Evolutionary conservation across 2,329 filamentous ascomycete species (phyloP).

Genomic region (Colletotrichum phormii): DNA sequence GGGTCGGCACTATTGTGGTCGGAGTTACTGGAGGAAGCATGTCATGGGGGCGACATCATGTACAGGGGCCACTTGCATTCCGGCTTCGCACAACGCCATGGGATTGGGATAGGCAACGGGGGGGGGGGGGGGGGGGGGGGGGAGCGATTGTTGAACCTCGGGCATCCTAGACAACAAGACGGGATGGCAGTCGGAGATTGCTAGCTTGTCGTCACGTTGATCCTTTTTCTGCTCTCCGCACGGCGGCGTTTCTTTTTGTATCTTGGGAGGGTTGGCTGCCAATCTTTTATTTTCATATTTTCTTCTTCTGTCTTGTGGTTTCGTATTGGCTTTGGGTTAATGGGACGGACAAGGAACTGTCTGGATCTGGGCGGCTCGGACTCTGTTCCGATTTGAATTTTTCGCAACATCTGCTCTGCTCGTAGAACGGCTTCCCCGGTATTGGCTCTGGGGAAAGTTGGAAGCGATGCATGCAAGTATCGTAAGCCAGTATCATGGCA

Average conservation of each 20-base stretch:
- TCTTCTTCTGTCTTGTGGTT: background rate
- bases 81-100: background rate
- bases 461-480: background rate
- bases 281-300: background rate
- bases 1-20: background rate
- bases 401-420: constrained; percentile 10
- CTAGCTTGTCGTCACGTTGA: background rate
- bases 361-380: constrained; percentile 28
- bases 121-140: no score
- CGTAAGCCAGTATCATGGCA: background rate
- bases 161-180: background rate
- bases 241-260: constrained; percentile 17
- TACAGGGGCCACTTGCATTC: constrained; percentile 14
- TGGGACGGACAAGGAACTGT: constrained; percentile 9
- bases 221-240: background rate
- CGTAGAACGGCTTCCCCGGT: background rate
- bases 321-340: constrained; percentile 2
- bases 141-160: background rate
- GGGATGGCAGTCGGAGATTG: background rate
- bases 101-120: background rate
- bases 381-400: constrained; percentile 33
- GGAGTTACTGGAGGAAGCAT: constrained; percentile 26
- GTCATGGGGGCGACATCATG: constrained; percentile 16
- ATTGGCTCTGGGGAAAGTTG: background rate
- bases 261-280: constrained; percentile 14